A percentile compares a stretch with the other conserved stretches of the same genome.
Conservation (phyloP, 305 asterid genomes). For the Fraxinus latifolia region DNA sequence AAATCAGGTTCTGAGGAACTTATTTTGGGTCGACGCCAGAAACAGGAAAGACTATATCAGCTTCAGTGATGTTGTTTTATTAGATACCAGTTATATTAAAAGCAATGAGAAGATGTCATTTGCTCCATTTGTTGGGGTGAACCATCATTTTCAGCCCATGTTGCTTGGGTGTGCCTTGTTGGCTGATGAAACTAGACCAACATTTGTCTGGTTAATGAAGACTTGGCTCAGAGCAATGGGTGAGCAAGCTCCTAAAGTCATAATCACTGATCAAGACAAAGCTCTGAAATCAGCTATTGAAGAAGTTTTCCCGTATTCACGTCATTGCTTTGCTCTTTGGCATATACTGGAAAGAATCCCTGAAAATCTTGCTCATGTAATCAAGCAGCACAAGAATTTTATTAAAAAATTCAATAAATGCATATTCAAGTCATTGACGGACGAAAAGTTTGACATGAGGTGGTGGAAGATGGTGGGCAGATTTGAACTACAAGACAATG, state of each 20-base stretch:
- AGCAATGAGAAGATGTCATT: constrained; percentile 78
- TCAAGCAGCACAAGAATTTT: constrained; percentile 60
- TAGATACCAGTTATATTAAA: constrained; percentile 66
- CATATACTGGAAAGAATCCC: constrained; percentile 65
- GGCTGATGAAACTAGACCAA: constrained; percentile 69
- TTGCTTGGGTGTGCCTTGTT: constrained; percentile 75
- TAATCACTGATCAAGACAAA: constrained; percentile 74
- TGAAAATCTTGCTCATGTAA: constrained; percentile 58
- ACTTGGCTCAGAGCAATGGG: constrained; percentile 89
- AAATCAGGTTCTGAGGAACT: constrained; percentile 76
- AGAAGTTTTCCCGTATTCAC: constrained; percentile 64
- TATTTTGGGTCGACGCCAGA: constrained; percentile 91
- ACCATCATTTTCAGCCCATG: constrained; percentile 89
- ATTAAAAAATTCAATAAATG: constrained; percentile 68
- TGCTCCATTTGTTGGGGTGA: constrained; percentile 76
- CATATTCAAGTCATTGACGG: neutral
- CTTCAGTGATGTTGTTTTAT: constrained; percentile 68
- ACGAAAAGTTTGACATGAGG: neutral
- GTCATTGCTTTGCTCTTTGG: constrained; percentile 79
- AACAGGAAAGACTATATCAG: constrained; percentile 69
- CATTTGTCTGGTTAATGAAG: constrained; percentile 84
- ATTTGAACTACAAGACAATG: neutral
- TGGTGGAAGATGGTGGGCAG: neutral
- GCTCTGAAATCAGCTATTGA: constrained; percentile 57
- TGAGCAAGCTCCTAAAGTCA: constrained; percentile 69